A percentile compares a stretch with the other conserved stretches of the same genome.
Conservation (phyloP, 1,284 basidiomycete genomes). For the Cerrena zonata region DNA sequence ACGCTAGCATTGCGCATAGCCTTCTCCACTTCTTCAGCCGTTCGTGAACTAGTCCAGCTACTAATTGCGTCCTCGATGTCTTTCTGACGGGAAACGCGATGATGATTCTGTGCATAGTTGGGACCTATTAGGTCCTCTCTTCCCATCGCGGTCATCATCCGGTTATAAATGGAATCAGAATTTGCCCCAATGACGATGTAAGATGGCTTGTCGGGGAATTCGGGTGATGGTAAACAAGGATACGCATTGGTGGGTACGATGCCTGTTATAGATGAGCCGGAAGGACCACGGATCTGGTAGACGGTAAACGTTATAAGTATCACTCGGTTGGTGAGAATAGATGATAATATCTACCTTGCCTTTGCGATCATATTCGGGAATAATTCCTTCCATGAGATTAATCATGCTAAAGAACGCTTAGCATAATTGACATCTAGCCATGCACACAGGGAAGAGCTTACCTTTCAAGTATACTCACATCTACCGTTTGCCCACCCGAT, state of each 20-base stretch:
- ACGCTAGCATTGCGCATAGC: slow-evolving; percentile 55
- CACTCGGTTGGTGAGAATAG: neutral
- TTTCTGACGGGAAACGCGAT: slow-evolving; percentile 49
- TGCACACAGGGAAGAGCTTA: slow-evolving; percentile 14
- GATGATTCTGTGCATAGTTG: slow-evolving; percentile 52
- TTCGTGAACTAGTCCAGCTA: slow-evolving; percentile 53
- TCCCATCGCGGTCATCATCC: slow-evolving; percentile 55
- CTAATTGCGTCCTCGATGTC: slow-evolving; percentile 61
- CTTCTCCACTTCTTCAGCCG: slow-evolving; percentile 50
- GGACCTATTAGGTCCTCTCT: slow-evolving; percentile 55
- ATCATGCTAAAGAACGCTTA: slow-evolving; percentile 51
- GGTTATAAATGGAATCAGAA: slow-evolving; percentile 61
- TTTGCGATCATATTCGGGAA: slow-evolving; percentile 70
- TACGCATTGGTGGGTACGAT: slow-evolving; percentile 71
- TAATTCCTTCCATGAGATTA: slow-evolving; percentile 70
- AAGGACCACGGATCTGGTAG: slow-evolving; percentile 56
- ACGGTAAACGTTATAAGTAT: neutral
- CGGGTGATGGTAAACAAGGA: slow-evolving; percentile 48
- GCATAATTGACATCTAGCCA: neutral
- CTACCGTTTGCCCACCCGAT: slow-evolving; percentile 52
- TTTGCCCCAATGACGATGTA: slow-evolving; percentile 69
- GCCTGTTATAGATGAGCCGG: slow-evolving; percentile 66
- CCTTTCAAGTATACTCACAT: slow-evolving; percentile 72
- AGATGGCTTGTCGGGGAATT: slow-evolving; percentile 36
- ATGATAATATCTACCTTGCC: slow-evolving; percentile 38